phyloP scores from a whole-genome alignment of 768 basidiomycete species.

The Tylopilus rubrobrunneus region DNA sequence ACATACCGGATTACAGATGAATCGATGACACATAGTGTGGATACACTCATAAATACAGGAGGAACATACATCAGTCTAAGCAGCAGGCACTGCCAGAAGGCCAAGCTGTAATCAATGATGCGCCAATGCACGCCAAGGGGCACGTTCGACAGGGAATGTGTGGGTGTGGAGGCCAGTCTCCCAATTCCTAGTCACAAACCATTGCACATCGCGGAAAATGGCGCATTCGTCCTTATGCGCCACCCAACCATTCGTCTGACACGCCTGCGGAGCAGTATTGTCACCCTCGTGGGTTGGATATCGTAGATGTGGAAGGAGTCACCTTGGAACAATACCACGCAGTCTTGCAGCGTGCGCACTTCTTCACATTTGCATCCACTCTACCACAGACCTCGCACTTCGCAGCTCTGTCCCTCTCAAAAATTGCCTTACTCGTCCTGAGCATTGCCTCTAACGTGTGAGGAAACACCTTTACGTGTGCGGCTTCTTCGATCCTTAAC shows the following conservation, averaged over 20 bases:
- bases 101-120: slow-evolving; percentile 7
- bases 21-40: not conserved
- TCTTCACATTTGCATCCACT: slow-evolving; percentile 17
- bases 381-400: slow-evolving; percentile 25
- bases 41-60: not conserved
- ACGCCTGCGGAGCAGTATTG: slow-evolving; percentile 10
- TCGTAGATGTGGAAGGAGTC: slow-evolving; percentile 1
- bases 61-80: not conserved
- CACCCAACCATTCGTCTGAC: slow-evolving; percentile 22
- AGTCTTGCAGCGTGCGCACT: slow-evolving; percentile 26
- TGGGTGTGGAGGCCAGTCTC: slow-evolving; percentile 14
- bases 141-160: slow-evolving; percentile 18
- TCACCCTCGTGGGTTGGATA: slow-evolving; percentile 2
- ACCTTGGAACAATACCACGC: slow-evolving; percentile 30
- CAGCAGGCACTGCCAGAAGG: not conserved
- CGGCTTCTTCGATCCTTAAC: slow-evolving; percentile 24
- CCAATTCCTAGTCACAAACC: slow-evolving; percentile 29
- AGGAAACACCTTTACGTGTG: slow-evolving; percentile 26
- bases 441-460: slow-evolving; percentile 26
- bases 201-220: slow-evolving; percentile 27
- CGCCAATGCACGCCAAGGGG: slow-evolving; percentile 11
- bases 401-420: slow-evolving; percentile 15
- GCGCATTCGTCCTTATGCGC: slow-evolving; percentile 22
- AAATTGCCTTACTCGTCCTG: slow-evolving; percentile 18
- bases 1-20: not conserved